Percentiles rank a stretch among this genome's conserved stretches.
phyloP scores from a whole-genome alignment of 192 early-diverging fungal genomes.

The Entophlyctis helioformis region DNA sequence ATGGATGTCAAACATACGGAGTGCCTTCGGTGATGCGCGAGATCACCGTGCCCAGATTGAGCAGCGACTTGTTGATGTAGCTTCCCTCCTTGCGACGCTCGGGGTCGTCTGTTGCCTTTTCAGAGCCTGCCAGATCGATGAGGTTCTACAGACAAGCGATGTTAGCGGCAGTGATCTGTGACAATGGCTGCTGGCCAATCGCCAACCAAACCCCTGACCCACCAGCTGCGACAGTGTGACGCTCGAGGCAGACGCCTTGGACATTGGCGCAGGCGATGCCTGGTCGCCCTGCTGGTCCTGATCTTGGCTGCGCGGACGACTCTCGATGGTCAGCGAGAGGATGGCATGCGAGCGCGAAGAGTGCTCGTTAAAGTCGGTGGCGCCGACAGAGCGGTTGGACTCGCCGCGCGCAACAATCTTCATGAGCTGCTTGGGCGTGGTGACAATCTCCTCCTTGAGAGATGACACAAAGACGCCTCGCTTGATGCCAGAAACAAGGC shows the following conservation, averaged over 20 bases:
- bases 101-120: constrained; percentile 75
- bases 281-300: no score
- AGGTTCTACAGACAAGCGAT: no score
- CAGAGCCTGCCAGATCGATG: constrained; percentile 89
- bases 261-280: no score
- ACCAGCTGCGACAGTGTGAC: no score
- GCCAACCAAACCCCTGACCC: no score
- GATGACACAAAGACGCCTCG: no score
- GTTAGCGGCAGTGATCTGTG: no score
- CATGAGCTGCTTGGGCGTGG: constrained; percentile 67
- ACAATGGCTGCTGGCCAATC: no score
- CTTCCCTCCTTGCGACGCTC: constrained; percentile 79
- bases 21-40: constrained; percentile 67
- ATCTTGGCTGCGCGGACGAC: no score
- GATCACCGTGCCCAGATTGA: constrained; percentile 88
- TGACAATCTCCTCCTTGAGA: constrained; percentile 70
- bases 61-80: constrained; percentile 89
- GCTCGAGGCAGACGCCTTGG: no score
- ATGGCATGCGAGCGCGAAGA: constrained; percentile 56
- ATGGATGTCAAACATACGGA: no score
- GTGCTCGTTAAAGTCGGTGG: constrained; percentile 90
- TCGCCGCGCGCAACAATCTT: constrained; percentile 73
- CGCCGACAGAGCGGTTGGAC: constrained; percentile 81
- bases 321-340: constrained; percentile 23
- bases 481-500: no score